Conservation (phyloP, 345 rosid genomes). For the Bruguiera parviflora region DNA sequence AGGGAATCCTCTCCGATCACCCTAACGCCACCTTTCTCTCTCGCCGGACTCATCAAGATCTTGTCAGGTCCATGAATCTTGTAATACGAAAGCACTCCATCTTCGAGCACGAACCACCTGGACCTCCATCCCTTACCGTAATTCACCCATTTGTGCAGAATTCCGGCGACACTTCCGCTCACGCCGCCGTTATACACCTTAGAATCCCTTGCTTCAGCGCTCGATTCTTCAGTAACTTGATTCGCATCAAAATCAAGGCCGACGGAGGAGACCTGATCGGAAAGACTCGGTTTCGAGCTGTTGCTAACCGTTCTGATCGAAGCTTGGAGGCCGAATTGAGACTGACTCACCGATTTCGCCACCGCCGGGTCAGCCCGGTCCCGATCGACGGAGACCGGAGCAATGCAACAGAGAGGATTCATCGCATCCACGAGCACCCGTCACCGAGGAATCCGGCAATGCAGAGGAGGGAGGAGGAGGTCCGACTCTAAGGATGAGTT, state of each 20-base stretch:
- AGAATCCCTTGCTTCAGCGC: constrained; percentile 39
- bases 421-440: constrained; percentile 21
- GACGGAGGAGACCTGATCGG: constrained; percentile 61
- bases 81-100: constrained; percentile 80
- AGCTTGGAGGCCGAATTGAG: constrained; percentile 44
- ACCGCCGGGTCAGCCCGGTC: constrained; percentile 65
- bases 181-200: constrained; percentile 41
- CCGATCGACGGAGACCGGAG: constrained; percentile 94
- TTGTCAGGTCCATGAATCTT: constrained; percentile 94
- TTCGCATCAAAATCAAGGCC: constrained; percentile 36
- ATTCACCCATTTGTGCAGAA: constrained; percentile 93
- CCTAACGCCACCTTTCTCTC: constrained; percentile 56
- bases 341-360: constrained; percentile 46
- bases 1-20: constrained; percentile 88
- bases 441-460: neutral
- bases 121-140: constrained; percentile 95
- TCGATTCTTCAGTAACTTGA: constrained; percentile 19
- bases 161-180: constrained; percentile 59
- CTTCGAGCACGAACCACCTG: constrained; percentile 86
- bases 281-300: constrained; percentile 47
- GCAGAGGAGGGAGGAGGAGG: neutral
- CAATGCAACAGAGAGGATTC: constrained; percentile 99
- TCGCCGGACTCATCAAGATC: constrained; percentile 61
- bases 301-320: constrained; percentile 31
- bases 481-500: constrained; percentile 1